phyloP scores from a whole-genome alignment of 2,329 filamentous ascomycete genomes.

The Tolypocladium guangdongense region DNA sequence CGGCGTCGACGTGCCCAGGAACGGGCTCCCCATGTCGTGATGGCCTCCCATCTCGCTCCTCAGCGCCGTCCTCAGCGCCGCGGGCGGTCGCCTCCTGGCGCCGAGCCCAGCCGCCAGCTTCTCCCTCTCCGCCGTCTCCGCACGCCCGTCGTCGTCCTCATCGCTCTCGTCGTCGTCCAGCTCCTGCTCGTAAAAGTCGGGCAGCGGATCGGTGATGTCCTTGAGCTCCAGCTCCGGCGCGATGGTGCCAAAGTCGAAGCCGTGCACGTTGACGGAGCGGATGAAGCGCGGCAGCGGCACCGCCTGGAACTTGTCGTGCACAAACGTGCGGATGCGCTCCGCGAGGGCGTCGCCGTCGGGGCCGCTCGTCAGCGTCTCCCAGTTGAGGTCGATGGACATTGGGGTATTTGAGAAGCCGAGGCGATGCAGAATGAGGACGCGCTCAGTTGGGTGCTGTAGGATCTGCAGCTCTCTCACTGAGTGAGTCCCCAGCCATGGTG shows the following conservation, averaged over 20 bases:
- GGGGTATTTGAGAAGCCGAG: neutral
- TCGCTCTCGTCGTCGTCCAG: constrained; percentile 41
- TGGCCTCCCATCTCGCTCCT: constrained; percentile 15
- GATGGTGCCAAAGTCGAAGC: constrained; percentile 82
- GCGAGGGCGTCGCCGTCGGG: constrained; percentile 79
- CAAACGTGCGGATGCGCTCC: constrained; percentile 79
- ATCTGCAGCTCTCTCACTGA: neutral
- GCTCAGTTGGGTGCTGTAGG: neutral
- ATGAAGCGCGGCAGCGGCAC: constrained; percentile 90
- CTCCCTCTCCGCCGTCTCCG: constrained; percentile 17
- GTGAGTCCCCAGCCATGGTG: neutral
- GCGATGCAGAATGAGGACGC: neutral
- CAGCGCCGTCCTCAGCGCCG: constrained; percentile 21
- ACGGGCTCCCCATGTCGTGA: constrained; percentile 42
- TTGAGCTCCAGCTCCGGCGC: constrained; percentile 84
- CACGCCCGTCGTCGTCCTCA: constrained; percentile 22
- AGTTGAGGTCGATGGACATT: constrained; percentile 98
- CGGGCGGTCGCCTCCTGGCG: constrained; percentile 3
- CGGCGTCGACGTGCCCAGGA: constrained; percentile 48
- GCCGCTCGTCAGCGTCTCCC: constrained; percentile 83
- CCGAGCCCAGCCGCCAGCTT: constrained; percentile 1
- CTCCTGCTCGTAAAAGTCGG: constrained; percentile 90
- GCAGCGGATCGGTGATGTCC: constrained; percentile 89
- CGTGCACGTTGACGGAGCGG: constrained; percentile 86
- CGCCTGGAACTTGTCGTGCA: constrained; percentile 91